These are phyloP conservation scores for Zymoseptoria ardabiliae DNA, from an alignment of 2,329 filamentous ascomycete species.

Conservation along the genomic window DNA sequence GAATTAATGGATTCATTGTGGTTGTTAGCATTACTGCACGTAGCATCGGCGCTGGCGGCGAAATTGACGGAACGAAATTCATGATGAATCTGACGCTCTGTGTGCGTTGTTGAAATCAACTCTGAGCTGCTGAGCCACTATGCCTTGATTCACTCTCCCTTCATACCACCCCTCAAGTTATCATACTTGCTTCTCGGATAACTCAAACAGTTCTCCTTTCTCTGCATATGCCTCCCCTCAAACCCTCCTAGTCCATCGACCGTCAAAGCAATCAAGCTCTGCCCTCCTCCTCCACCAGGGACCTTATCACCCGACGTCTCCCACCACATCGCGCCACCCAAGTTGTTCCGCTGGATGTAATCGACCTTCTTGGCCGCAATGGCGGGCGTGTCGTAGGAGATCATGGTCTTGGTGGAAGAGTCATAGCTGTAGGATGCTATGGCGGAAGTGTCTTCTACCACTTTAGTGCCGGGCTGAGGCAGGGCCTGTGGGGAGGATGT, in stretches of 20 bases:
- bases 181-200: conserved; percentile 49
- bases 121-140: too few species aligned
- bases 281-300: conserved; percentile 32
- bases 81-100: background rate
- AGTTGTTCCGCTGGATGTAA: conserved; percentile 57
- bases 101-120: too few species aligned
- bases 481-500: conserved; percentile 43
- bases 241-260: conserved; percentile 35
- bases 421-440: conserved; percentile 76
- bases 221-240: conserved; percentile 38
- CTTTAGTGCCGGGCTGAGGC: conserved; percentile 56
- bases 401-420: conserved; percentile 53
- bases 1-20: background rate
- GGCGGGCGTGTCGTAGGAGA: conserved; percentile 66
- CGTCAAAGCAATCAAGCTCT: conserved; percentile 54
- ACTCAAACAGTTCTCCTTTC: conserved; percentile 39
- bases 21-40: background rate
- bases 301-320: conserved; percentile 73
- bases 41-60: background rate
- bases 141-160: too few species aligned
- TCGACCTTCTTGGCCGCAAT: conserved; percentile 63
- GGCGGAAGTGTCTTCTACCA: conserved; percentile 55
- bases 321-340: conserved; percentile 97
- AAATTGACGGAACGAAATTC: background rate
- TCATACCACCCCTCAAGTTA: conserved; percentile 42